phyloP scores from a whole-genome alignment of 768 basidiomycete genomes.

The Hemileccinum impolitum region DNA sequence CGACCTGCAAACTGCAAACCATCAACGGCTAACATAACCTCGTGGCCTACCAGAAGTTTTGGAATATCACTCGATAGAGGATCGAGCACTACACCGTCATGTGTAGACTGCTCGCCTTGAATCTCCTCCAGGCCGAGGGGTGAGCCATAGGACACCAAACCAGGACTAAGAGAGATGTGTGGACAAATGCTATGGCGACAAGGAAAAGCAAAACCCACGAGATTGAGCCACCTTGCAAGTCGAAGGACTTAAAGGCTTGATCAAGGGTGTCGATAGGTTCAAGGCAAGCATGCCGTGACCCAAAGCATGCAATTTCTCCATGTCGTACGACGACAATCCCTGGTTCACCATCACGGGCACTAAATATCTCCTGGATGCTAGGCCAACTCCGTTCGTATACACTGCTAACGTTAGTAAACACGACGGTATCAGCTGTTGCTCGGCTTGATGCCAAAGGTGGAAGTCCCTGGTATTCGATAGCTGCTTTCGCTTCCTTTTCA shows the following conservation, averaged over 20 bases:
- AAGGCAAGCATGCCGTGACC: slow-evolving; percentile 30
- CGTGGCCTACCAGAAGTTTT: slow-evolving; percentile 31
- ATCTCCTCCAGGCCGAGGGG: slow-evolving; percentile 58
- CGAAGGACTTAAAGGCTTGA: slow-evolving; percentile 39
- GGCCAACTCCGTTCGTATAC: slow-evolving; percentile 40
- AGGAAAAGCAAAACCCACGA: slow-evolving; percentile 35
- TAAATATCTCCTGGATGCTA: slow-evolving; percentile 21
- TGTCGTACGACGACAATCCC: slow-evolving; percentile 48
- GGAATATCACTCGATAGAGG: slow-evolving; percentile 35
- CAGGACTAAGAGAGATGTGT: slow-evolving; percentile 36
- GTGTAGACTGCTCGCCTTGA: slow-evolving; percentile 47
- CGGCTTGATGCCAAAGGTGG: slow-evolving; percentile 56
- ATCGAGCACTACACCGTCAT: slow-evolving; percentile 55
- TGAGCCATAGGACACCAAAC: slow-evolving; percentile 40
- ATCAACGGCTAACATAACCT: slow-evolving; percentile 63
- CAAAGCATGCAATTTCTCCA: slow-evolving; percentile 56
- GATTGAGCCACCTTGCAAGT: slow-evolving; percentile 66
- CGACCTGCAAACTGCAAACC: slow-evolving; percentile 68
- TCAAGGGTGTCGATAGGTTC: slow-evolving; percentile 6
- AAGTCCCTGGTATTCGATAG: slow-evolving; percentile 64
- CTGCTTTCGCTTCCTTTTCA: slow-evolving; percentile 56
- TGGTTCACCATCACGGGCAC: slow-evolving; percentile 6
- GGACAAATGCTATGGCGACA: background rate
- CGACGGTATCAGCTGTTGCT: slow-evolving; percentile 36
- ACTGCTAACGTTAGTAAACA: slow-evolving; percentile 64